phyloP scores from a whole-genome alignment of 176 grass and related monocot species.

The Cenchrus americanus region DNA sequence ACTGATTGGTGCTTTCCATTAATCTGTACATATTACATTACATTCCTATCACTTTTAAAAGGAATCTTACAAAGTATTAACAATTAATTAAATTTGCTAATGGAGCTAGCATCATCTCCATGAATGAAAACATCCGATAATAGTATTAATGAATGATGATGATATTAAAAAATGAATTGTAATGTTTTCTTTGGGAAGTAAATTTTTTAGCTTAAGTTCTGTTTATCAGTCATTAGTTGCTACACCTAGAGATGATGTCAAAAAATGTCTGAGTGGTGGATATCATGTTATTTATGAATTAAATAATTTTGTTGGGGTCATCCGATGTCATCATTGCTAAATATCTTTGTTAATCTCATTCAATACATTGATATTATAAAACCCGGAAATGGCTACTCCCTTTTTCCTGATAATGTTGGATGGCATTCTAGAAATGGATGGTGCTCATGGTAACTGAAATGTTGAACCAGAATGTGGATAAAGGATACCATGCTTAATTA shows the following conservation, averaged over 20 bases:
- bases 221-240: neutral
- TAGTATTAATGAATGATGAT: neutral
- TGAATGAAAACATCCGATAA: neutral
- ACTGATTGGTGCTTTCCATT: neutral
- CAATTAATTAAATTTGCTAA: neutral
- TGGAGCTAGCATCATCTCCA: neutral
- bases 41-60: neutral
- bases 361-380: neutral
- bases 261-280: too few relatives aligned
- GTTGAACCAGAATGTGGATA: neutral
- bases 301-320: neutral
- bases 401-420: neutral
- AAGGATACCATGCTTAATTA: neutral
- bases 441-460: neutral
- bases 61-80: neutral
- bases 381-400: neutral
- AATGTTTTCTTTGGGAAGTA: neutral
- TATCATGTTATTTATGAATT: neutral
- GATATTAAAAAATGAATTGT: neutral
- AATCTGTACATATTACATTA: neutral
- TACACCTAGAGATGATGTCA: too few relatives aligned
- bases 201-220: constrained; percentile 1
- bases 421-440: neutral
- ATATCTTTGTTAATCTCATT: neutral
- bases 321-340: neutral